Conservation (phyloP, 2,329 filamentous ascomycete species). For the Podosphaera aphanis region DNA sequence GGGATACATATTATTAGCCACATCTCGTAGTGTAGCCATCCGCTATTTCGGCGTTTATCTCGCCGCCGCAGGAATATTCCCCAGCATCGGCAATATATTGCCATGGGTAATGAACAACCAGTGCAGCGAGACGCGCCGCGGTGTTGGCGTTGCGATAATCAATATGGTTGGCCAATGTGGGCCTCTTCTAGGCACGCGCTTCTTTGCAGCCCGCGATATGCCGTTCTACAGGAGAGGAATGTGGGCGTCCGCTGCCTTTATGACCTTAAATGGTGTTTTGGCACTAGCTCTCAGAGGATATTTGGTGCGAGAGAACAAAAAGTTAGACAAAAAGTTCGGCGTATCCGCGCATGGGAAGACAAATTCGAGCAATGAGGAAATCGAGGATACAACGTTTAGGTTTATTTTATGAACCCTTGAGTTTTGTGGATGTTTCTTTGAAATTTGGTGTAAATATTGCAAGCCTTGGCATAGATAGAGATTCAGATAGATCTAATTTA, state of each 20-base stretch:
- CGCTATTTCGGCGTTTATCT: slow-evolving; percentile 24
- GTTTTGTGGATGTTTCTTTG: too few relatives aligned
- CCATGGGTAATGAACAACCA: slow-evolving; percentile 47
- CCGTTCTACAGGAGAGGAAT: slow-evolving; percentile 28
- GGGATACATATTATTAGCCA: slow-evolving; percentile 40
- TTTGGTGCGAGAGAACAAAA: slow-evolving; percentile 34
- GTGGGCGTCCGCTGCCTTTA: slow-evolving; percentile 33
- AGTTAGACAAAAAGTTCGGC: slow-evolving; percentile 7
- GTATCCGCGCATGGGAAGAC: too few relatives aligned
- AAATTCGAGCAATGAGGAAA: too few relatives aligned
- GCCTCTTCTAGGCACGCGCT: slow-evolving; percentile 33
- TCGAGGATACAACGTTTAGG: too few relatives aligned
- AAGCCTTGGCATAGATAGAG: too few relatives aligned
- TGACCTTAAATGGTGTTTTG: slow-evolving; percentile 30
- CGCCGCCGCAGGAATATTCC: slow-evolving; percentile 36
- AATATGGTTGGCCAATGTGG: slow-evolving; percentile 42
- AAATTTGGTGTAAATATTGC: too few relatives aligned
- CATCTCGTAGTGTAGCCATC: slow-evolving; percentile 13
- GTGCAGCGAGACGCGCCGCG: slow-evolving; percentile 39
- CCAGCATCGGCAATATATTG: slow-evolving; percentile 42
- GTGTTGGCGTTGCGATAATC: slow-evolving; percentile 35
- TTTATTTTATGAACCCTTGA: too few relatives aligned
- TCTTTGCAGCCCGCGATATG: slow-evolving; percentile 27
- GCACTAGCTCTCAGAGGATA: slow-evolving; percentile 27
- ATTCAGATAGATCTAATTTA: too few relatives aligned